phyloP scores from a whole-genome alignment of 805 yeast genomes.

The Diddensiella transvaalensis region DNA sequence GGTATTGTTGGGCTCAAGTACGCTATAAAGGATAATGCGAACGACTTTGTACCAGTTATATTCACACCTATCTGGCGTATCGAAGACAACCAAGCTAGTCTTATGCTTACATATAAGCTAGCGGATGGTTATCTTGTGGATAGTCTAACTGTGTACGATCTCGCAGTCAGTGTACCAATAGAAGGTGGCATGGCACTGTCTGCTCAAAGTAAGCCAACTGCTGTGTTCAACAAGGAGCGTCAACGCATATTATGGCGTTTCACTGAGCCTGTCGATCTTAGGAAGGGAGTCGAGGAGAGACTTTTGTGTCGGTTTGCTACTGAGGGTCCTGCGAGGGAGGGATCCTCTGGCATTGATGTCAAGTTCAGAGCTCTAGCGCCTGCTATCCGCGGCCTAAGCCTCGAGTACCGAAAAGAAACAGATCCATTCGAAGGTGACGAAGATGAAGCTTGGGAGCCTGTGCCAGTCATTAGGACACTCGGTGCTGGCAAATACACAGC shows the following conservation, averaged over 20 bases:
- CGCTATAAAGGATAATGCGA: slow-evolving; percentile 46
- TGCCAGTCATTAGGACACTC: slow-evolving; percentile 12
- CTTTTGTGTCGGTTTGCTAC: slow-evolving; percentile 86
- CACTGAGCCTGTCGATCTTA: slow-evolving; percentile 35
- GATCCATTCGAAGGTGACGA: slow-evolving; percentile 21
- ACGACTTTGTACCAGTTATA: slow-evolving; percentile 49
- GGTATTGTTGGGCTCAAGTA: slow-evolving; percentile 76
- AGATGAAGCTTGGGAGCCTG: slow-evolving; percentile 15
- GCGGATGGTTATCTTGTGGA: slow-evolving; percentile 44
- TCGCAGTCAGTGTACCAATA: slow-evolving; percentile 59
- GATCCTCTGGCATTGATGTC: slow-evolving; percentile 68
- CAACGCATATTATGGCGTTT: slow-evolving; percentile 86
- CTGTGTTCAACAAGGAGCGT: slow-evolving; percentile 82
- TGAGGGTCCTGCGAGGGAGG: slow-evolving; percentile 64
- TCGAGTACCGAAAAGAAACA: slow-evolving; percentile 11
- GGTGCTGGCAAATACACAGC: slow-evolving; percentile 18
- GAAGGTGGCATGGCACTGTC: slow-evolving; percentile 55
- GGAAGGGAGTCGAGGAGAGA: slow-evolving; percentile 51
- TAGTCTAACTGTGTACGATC: slow-evolving; percentile 45
- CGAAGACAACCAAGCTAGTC: slow-evolving; percentile 79
- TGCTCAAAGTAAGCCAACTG: slow-evolving; percentile 89
- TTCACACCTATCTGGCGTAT: slow-evolving; percentile 87
- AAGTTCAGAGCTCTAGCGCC: slow-evolving; percentile 27
- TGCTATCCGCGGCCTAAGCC: slow-evolving; percentile 1
- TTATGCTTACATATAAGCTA: slow-evolving; percentile 67